Conservation (phyloP, 805 yeast species). For the Spathaspora girioi region DNA sequence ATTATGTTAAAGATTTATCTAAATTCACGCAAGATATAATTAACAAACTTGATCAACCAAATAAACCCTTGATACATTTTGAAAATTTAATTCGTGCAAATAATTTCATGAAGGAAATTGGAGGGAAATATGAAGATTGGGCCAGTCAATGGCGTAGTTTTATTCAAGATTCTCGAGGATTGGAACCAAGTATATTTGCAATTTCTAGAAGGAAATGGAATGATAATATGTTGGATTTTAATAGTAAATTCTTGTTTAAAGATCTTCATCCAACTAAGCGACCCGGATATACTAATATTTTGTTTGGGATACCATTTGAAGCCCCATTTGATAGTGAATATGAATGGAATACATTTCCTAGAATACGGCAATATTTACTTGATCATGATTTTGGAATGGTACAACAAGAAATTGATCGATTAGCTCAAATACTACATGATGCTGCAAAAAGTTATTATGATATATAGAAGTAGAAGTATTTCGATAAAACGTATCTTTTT, state of each 20-base stretch:
- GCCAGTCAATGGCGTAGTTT: conserved; percentile 57
- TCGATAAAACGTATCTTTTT: too few relatives aligned
- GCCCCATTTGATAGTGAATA: conserved; percentile 44
- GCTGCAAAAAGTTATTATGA: conserved; percentile 13
- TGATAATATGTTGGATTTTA: conserved; percentile 54
- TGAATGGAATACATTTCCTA: conserved; percentile 70
- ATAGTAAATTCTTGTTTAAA: conserved; percentile 43
- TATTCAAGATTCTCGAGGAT: conserved; percentile 38
- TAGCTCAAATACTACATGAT: conserved; percentile 26
- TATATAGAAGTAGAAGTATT: not conserved
- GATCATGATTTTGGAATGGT: conserved; percentile 49
- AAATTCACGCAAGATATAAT: conserved; percentile 28
- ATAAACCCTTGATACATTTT: conserved; percentile 19
- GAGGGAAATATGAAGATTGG: conserved; percentile 50
- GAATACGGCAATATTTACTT: conserved; percentile 63
- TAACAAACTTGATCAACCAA: conserved; percentile 6
- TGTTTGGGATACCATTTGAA: conserved; percentile 66
- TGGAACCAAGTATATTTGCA: conserved; percentile 71
- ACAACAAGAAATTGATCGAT: conserved; percentile 46
- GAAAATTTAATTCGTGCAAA: conserved; percentile 21
- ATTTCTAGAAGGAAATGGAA: conserved; percentile 81
- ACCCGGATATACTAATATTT: conserved; percentile 60
- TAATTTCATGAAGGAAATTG: conserved; percentile 30
- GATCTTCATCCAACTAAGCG: conserved; percentile 30
- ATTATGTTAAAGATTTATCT: conserved; percentile 46